Base-by-base conservation (phyloP, 1,139 yeast species). In the Blastobotrys malaysiensis region DNA sequence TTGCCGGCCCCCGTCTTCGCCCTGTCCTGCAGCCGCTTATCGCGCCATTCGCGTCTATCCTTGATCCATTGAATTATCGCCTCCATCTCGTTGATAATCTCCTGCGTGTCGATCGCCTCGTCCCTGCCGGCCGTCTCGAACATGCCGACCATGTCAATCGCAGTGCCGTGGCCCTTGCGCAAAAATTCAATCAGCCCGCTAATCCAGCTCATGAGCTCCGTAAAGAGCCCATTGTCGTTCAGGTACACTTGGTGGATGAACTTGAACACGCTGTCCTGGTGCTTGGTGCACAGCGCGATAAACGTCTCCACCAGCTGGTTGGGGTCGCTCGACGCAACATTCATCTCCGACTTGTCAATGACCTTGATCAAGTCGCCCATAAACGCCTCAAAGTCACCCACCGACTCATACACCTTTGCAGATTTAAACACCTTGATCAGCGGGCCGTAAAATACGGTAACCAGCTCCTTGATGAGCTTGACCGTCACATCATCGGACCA, bases 401-500 rank as follows among this genome's bases (percentile, higher is more conserved):
- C 80, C 11, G 91, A 89, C 45, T 86, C 69, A 63, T 89, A 88
- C 58, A 91, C 78, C 58, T 86, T 83, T 24, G 96, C 89, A 52
- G 82, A 80, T 57, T 85, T 83, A 71, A 91, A 87, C 1, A 91
- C 77, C 46, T 77, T 78, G 59, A 90, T 87, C 65, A 91, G 73
- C 1, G 97, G 97, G 59, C 88, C 89, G 67, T 90, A 90, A 62
- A 91, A 86, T 54, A 89, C 77, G 0, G 90, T 80, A 46, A 91
- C 77, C 44, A 88, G 74, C 54, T 87, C 88, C 60, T 86, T 86
- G 55, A 90, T 73, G 46, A 91, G 74, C 49, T 76, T 77, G 21
- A 90, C 82, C 46, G 95, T 73, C 62, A 86, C 88, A 0, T 93
- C 90, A 63, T 90, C 96, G 53, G 83, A 83, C 95, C 97, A 88